phyloP scores from a whole-genome alignment of 805 yeast genomes.

The Nakazawaea molendinolei region DNA sequence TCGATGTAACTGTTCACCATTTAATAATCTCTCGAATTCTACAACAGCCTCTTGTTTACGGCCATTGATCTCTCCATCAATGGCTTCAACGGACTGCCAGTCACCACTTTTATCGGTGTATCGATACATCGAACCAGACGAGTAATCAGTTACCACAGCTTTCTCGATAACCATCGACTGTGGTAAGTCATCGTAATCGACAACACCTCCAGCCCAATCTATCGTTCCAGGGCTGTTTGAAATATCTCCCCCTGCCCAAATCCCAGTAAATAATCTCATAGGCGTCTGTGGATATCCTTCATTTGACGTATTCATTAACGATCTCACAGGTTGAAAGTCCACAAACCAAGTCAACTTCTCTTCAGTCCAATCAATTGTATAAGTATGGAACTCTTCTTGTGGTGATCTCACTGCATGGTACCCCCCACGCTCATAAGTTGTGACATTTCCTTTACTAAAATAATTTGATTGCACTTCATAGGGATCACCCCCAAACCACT shows the following conservation, averaged over 20 bases:
- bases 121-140: slow-evolving; percentile 52
- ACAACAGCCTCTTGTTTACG: slow-evolving; percentile 39
- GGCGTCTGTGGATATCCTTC: slow-evolving; percentile 92
- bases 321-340: slow-evolving; percentile 66
- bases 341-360: slow-evolving; percentile 61
- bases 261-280: slow-evolving; percentile 61
- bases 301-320: slow-evolving; percentile 43
- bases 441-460: slow-evolving; percentile 74
- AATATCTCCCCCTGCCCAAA: slow-evolving; percentile 83
- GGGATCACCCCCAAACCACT: slow-evolving; percentile 79
- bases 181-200: slow-evolving; percentile 61
- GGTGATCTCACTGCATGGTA: slow-evolving; percentile 56
- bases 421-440: slow-evolving; percentile 75
- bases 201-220: slow-evolving; percentile 76
- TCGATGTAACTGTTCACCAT: slow-evolving; percentile 18
- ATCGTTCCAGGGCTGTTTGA: slow-evolving; percentile 60
- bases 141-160: slow-evolving; percentile 61
- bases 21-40: slow-evolving; percentile 33
- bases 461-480: slow-evolving; percentile 71
- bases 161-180: slow-evolving; percentile 59
- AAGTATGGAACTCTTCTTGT: slow-evolving; percentile 57
- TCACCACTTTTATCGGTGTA: slow-evolving; percentile 51
- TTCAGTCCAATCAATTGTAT: slow-evolving; percentile 79
- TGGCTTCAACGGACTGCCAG: slow-evolving; percentile 53
- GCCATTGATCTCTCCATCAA: slow-evolving; percentile 56